Base-by-base conservation (phyloP, 1,284 basidiomycete species). In the Fomitopsis palustris region DNA sequence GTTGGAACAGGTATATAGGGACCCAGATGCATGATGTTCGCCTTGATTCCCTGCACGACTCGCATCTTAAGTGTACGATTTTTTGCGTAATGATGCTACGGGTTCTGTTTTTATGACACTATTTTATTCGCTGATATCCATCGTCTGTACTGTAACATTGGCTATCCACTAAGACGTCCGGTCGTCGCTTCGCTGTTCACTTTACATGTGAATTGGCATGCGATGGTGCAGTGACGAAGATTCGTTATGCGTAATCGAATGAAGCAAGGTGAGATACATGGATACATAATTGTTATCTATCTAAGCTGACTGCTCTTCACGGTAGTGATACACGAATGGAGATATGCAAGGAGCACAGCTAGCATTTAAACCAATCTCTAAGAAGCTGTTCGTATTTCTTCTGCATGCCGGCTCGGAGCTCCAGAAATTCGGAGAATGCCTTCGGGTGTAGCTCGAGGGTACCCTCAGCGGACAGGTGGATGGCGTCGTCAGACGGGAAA, bases 371-470 rank as follows among this genome's bases (percentile, higher is more conserved):
- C 47, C 47, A 61, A 23, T 54, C 56, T 41, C 37, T 55, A 55
- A 67, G 87, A 61, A 85, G 68, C 53, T 71, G 78, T 67, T 86
- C 83, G 59, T 80, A 76, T 53, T 77, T 76, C 67, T 78, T 77
- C 66, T 78, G 78, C 53, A 80, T 77, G 55, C 75, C 79, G 43
- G 76, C 73, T 60, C 74, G 79, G 61, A 85, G 71, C 66, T 81
- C 77, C 59, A 78, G 69, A 68, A 80, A 88, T 62, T 86, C 78
- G 35, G 73, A 75, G 66, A 81, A 86, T 6, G 82, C 82, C 57
- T 79, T 71, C 38, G 76, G 75, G 27, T 85, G 80, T 23, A 88
- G 76, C 64, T 88, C 84, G 60, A 88, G 80, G 76, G 85, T 81
- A 63, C 83, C 87, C 10, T 73, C 74, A 10, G 74, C 74, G 8